Conservation (phyloP, 345 rosid species). For the Hibiscus syriacus region DNA sequence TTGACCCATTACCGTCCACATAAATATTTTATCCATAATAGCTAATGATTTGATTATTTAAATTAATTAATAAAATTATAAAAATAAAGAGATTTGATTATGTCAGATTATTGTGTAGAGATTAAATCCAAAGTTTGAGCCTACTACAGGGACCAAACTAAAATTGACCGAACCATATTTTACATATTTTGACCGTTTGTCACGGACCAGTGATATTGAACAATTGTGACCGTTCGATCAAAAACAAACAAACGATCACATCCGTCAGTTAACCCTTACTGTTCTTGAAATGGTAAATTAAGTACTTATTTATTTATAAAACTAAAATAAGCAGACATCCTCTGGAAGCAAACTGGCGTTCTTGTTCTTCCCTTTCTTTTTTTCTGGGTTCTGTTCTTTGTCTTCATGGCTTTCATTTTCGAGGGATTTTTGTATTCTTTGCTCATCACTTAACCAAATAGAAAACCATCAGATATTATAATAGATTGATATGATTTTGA, state of each 20-base stretch:
- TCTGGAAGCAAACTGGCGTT: constrained; percentile 32
- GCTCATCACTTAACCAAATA: constrained; percentile 20
- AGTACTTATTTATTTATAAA: background rate
- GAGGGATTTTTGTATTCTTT: constrained; percentile 1
- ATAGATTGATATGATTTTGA: background rate
- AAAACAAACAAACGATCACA: background rate
- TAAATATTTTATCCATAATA: too few relatives aligned
- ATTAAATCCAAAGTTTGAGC: too few relatives aligned
- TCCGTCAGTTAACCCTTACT: background rate
- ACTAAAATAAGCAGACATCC: constrained; percentile 37
- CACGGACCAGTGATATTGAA: background rate
- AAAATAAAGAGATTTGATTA: too few relatives aligned
- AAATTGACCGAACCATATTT: background rate
- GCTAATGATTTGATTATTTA: too few relatives aligned
- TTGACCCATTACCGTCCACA: too few relatives aligned
- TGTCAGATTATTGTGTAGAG: too few relatives aligned
- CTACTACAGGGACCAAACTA: too few relatives aligned
- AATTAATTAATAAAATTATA: too few relatives aligned
- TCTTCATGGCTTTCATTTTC: constrained; percentile 8
- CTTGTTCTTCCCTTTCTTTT: constrained; percentile 8
- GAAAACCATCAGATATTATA: background rate
- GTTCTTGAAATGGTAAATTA: constrained; percentile 1
- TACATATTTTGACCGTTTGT: constrained; percentile 4
- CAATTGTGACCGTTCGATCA: background rate
- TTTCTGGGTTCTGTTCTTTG: constrained; percentile 13